phyloP scores from a whole-genome alignment of 768 basidiomycete genomes.

The Collybiopsis confluens region DNA sequence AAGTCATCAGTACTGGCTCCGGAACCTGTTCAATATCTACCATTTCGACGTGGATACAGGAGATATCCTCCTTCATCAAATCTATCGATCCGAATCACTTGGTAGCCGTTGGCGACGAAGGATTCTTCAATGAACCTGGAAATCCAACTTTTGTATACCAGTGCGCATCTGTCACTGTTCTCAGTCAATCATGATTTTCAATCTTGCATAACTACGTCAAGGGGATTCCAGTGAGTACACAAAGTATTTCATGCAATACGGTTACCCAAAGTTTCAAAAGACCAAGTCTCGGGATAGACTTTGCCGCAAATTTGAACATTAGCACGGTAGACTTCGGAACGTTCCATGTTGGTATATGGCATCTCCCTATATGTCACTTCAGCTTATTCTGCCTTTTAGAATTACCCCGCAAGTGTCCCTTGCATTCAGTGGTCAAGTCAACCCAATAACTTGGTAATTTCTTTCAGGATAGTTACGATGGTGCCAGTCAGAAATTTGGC shows the following conservation, averaged over 20 bases:
- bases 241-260: too few relatives aligned
- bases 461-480: constrained; percentile 37
- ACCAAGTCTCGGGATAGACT: constrained; percentile 57
- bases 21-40: constrained; percentile 47
- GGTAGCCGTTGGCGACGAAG: constrained; percentile 58
- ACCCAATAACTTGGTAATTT: too few relatives aligned
- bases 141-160: constrained; percentile 53
- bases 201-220: too few relatives aligned
- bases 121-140: constrained; percentile 53
- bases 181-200: too few relatives aligned
- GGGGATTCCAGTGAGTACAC: too few relatives aligned
- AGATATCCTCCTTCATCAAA: constrained; percentile 60
- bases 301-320: constrained; percentile 55
- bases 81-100: constrained; percentile 62
- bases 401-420: constrained; percentile 26
- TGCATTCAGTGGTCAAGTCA: too few relatives aligned
- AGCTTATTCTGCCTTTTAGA: neutral
- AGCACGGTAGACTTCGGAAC: constrained; percentile 63
- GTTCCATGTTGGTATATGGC: constrained; percentile 39
- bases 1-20: constrained; percentile 19
- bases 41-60: constrained; percentile 49
- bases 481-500: constrained; percentile 48
- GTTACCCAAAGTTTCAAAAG: constrained; percentile 20
- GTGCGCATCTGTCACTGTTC: constrained; percentile 26
- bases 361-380: too few relatives aligned